A percentile compares a stretch with the other conserved stretches of the same genome.
These are phyloP conservation scores for Monosporascus ibericus DNA, from an alignment of 2,329 filamentous ascomycete species.

Conservation along the genomic window DNA sequence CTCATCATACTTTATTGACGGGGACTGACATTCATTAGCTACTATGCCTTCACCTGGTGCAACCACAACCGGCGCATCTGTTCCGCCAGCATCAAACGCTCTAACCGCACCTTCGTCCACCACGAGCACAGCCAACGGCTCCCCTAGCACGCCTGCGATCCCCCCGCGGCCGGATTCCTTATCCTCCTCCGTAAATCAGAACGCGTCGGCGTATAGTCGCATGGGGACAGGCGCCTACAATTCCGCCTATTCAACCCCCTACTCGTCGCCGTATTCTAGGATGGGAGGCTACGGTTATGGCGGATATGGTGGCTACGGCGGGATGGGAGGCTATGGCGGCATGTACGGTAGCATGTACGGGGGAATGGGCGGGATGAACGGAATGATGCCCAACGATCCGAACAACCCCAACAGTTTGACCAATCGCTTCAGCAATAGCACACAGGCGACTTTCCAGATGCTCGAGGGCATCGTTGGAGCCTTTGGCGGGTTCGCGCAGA, in stretches of 20 bases:
- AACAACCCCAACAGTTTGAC: constrained; percentile 92
- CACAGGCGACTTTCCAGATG: constrained; percentile 95
- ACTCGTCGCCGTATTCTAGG: constrained; percentile 34
- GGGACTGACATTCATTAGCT: constrained; percentile 28
- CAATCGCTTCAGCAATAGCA: constrained; percentile 91
- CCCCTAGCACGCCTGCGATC: constrained; percentile 56
- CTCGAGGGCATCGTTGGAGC: constrained; percentile 95
- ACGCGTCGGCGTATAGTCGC: constrained; percentile 72
- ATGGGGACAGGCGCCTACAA: constrained; percentile 47
- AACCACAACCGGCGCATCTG: constrained; percentile 34
- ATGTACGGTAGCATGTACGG: constrained; percentile 36
- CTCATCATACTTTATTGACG: constrained; percentile 14
- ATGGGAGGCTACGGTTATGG: constrained; percentile 25
- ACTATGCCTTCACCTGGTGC: constrained; percentile 33
- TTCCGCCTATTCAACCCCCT: constrained; percentile 45
- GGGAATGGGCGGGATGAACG: constrained; percentile 36
- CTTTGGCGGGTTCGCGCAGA: constrained; percentile 96
- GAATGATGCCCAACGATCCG: constrained; percentile 49
- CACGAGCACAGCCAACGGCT: constrained; percentile 19
- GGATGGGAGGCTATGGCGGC: constrained; percentile 26
- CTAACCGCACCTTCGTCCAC: constrained; percentile 34
- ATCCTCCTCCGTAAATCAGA: constrained; percentile 75
- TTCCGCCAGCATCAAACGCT: constrained; percentile 34
- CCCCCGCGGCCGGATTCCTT: constrained; percentile 78
- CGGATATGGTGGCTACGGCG: constrained; percentile 43